A percentile compares a stretch with the other conserved stretches of the same genome.
These are phyloP conservation scores for Moricandia moricandioides DNA, from an alignment of 345 rosid species.

Conservation along the genomic window DNA sequence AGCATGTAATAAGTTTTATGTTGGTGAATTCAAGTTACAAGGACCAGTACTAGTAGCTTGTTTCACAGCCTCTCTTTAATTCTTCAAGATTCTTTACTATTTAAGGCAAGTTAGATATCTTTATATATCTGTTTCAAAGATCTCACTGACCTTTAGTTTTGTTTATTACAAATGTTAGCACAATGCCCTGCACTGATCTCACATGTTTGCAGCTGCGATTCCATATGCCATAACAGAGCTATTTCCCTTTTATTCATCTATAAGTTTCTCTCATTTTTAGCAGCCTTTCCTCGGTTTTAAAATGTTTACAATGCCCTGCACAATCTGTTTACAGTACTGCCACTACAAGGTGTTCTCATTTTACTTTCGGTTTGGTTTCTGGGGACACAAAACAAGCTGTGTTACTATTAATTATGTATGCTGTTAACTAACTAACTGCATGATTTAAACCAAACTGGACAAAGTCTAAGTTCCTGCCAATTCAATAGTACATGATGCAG, in stretches of 20 bases:
- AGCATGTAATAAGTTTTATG: constrained; percentile 18
- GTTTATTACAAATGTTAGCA: too few relatives aligned
- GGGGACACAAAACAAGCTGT: neutral
- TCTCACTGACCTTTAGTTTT: neutral
- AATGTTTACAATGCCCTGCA: neutral
- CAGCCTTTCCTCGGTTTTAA: neutral
- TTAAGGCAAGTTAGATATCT: neutral
- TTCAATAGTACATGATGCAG: constrained; percentile 3
- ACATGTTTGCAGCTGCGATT: neutral
- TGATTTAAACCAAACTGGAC: neutral
- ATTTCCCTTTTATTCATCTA: neutral
- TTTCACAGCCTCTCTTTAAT: neutral
- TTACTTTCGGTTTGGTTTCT: neutral
- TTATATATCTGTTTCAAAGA: neutral
- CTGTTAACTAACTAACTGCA: neutral
- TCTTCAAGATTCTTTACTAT: neutral
- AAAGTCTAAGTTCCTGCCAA: neutral
- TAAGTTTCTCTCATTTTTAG: neutral
- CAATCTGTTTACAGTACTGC: neutral
- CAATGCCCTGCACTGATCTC: too few relatives aligned
- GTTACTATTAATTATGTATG: neutral
- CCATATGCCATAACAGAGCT: neutral
- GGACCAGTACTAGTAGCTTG: constrained; percentile 4
- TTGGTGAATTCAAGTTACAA: neutral
- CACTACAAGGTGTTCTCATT: neutral